Percentiles rank a stretch among this genome's conserved stretches.
phyloP scores from a whole-genome alignment of 2,329 filamentous ascomycete genomes.

The Hymenoscyphus linearis region DNA sequence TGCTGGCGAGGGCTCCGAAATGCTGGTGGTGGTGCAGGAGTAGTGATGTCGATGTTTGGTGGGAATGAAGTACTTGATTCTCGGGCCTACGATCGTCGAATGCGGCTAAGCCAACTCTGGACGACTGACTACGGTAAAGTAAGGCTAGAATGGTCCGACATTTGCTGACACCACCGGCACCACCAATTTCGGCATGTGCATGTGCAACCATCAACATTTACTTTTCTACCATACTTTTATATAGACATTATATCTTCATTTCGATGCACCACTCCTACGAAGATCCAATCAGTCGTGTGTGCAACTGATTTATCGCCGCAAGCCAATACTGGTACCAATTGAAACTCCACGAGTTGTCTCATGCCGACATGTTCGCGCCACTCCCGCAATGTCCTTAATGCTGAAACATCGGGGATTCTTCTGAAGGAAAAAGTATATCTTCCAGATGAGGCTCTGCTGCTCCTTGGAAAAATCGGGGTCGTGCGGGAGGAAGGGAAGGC shows the following conservation, averaged over 20 bases:
- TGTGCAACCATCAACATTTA: not conserved
- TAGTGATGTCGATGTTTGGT: not conserved
- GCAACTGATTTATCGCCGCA: not conserved
- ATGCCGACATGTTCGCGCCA: not conserved
- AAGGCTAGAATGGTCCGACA: too few species aligned
- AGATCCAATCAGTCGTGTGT: not conserved
- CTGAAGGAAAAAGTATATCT: not conserved
- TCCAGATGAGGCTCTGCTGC: not conserved
- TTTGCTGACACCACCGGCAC: too few species aligned
- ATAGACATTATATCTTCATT: not conserved
- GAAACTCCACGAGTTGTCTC: not conserved
- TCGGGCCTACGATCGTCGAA: too few species aligned
- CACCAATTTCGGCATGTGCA: too few species aligned
- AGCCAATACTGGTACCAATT: not conserved
- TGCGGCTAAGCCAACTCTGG: too few species aligned
- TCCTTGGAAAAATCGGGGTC: not conserved
- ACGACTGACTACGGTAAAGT: too few species aligned
- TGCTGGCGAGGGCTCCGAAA: not conserved
- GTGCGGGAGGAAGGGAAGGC: not conserved
- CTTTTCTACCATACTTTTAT: not conserved
- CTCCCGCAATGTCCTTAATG: not conserved
- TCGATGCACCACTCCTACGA: not conserved
- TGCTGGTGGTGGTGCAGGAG: not conserved
- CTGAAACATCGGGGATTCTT: not conserved
- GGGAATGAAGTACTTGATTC: not conserved